phyloP scores from a whole-genome alignment of 2,329 filamentous ascomycete genomes.

The Nemania serpens region DNA sequence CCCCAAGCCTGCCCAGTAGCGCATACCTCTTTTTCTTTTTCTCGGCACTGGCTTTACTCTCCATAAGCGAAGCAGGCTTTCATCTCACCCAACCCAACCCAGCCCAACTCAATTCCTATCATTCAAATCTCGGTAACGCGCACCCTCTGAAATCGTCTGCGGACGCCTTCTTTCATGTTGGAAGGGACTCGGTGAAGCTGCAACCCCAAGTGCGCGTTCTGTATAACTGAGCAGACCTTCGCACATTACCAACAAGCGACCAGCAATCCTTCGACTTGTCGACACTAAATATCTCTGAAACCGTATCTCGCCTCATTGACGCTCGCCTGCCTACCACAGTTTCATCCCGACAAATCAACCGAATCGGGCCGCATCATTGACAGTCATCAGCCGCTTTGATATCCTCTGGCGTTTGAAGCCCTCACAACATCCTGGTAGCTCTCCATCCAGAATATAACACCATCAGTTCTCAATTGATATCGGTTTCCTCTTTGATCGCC shows the following conservation, averaged over 20 bases:
- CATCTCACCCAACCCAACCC: conserved; percentile 31
- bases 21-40: not conserved
- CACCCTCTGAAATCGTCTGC: not conserved
- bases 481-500: not conserved
- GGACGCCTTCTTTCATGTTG: too few relatives aligned
- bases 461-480: not conserved
- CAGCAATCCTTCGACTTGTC: not conserved
- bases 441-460: conserved; percentile 17
- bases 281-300: not conserved
- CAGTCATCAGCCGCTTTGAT: conserved; percentile 9
- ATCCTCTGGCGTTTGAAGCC: not conserved
- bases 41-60: conserved; percentile 4
- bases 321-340: not conserved
- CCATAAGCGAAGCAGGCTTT: conserved; percentile 20
- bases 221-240: too few relatives aligned
- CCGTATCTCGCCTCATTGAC: not conserved
- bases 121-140: conserved; percentile 10
- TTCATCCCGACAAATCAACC: conserved; percentile 1
- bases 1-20: not conserved
- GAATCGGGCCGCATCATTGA: conserved; percentile 33
- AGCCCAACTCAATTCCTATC: conserved; percentile 16
- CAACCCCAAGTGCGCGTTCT: too few relatives aligned
- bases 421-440: conserved; percentile 15
- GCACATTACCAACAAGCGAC: not conserved
- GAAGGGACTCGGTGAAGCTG: too few relatives aligned